Conservation (phyloP, 495 filamentous ascomycete species). For the Xanthoparmelia taractica region DNA sequence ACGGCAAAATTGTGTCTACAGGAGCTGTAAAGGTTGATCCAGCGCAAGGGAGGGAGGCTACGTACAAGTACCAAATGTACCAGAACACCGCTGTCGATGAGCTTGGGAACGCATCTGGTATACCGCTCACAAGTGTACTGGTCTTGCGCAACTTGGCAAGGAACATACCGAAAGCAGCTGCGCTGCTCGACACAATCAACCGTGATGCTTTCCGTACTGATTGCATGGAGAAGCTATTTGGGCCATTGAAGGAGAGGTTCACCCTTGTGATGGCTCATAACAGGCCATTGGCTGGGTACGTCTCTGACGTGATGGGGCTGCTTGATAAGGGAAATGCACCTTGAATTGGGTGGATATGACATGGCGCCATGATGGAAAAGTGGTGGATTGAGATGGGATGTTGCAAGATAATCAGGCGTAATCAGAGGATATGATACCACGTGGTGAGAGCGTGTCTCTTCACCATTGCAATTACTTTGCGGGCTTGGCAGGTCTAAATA, state of each 20-base stretch:
- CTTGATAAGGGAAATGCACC: constrained; percentile 28
- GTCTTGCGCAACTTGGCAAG: constrained; percentile 85
- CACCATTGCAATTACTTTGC: background rate
- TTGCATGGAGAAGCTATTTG: constrained; percentile 42
- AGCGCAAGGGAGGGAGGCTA: constrained; percentile 37
- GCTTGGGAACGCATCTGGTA: constrained; percentile 67
- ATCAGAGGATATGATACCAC: constrained; percentile 6
- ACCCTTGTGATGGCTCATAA: constrained; percentile 43
- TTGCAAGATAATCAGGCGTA: background rate
- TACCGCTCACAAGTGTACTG: constrained; percentile 75
- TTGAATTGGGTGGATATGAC: background rate
- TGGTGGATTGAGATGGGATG: background rate
- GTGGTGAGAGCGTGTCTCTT: background rate
- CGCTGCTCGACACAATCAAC: constrained; percentile 7
- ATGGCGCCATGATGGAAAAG: background rate
- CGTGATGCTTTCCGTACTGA: constrained; percentile 27
- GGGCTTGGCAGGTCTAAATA: background rate
- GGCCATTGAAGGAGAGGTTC: constrained; percentile 36
- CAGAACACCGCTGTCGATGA: constrained; percentile 76
- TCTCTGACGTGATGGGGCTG: constrained; percentile 38
- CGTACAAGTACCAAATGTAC: constrained; percentile 38
- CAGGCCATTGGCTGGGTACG: constrained; percentile 37
- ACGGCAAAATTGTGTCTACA: constrained; percentile 38
- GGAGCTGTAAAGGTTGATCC: constrained; percentile 36
- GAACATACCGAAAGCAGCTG: constrained; percentile 46